Conservation (phyloP, 1,284 basidiomycete genomes). For the Ceratobasidium sp. region DNA sequence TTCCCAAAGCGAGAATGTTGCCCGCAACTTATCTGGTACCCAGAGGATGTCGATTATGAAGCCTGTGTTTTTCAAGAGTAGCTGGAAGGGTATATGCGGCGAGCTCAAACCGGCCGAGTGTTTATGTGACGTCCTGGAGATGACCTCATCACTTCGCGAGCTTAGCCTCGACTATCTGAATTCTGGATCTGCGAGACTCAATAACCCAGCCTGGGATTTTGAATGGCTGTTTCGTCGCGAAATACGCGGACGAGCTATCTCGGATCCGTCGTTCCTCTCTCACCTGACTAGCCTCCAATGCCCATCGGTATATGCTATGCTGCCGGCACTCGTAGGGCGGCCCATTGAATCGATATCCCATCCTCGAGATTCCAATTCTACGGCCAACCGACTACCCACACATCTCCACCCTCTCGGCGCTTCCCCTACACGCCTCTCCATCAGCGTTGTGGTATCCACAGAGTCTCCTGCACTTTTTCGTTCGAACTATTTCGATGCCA, state of each 20-base stretch:
- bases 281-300: not conserved
- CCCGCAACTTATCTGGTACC: not conserved
- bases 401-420: too few relatives aligned
- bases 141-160: constrained; percentile 4
- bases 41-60: not conserved
- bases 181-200: too few relatives aligned
- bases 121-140: not conserved
- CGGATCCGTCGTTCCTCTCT: not conserved
- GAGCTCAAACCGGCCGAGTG: not conserved
- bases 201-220: not conserved
- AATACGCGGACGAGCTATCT: not conserved
- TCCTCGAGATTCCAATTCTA: too few relatives aligned
- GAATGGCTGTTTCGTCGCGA: not conserved
- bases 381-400: too few relatives aligned
- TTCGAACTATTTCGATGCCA: not conserved
- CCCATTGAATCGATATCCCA: not conserved
- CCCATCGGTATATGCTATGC: not conserved
- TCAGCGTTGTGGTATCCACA: not conserved
- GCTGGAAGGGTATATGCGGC: not conserved
- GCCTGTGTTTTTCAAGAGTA: not conserved
- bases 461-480: not conserved
- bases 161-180: not conserved
- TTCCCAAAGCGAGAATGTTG: not conserved
- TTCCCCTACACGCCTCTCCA: too few relatives aligned
- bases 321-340: not conserved